Evolutionary conservation across 163 green algal species (phyloP), one percentile per base, ranked within the genome.

Genomic region (Volvox carteri): DNA sequence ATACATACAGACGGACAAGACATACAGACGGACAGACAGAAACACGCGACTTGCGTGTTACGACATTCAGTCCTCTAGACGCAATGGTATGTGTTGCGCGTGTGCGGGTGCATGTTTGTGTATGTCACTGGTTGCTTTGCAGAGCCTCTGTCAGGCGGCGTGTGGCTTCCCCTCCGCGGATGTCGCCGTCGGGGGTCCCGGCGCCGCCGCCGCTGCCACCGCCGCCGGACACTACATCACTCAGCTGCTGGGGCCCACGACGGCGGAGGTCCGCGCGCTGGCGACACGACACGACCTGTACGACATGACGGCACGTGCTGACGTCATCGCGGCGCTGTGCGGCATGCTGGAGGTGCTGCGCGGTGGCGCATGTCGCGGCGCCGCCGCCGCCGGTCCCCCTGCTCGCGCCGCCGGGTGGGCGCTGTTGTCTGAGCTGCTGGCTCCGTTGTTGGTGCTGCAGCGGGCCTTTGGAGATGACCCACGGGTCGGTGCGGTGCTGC

Each of bases 271-370:
- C 0, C 75, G 76, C 19, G 62, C 58, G 16, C 62, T 95, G 46
- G 89, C 89, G 9, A 77, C 35, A 8, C 78, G 70, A 21, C 85
- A 50, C 18, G 70, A 91, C 75, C 84, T 91, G 30, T 46, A 76
- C 33, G 65, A 72, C 25, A 68, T 90, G 28, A 50, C 73, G 8
- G 30, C 41, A 2, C 86, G 92, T 5, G 83, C 93, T 7, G 94
- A 96, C 42, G 88, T 93, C 14, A 74, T 92, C 72, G 80, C 84
- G 50, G 89, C 91, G 33, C 85, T 96, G n/a, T 87, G 77, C 11
- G 92, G 85, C 16, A 91, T 96, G 52, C 77, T 98, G 56, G 95
- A 98, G 88, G 84, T 90, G 39, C 81, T 97, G 37, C 77, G 96
- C 9, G 96, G 96, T 23, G 91, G 87, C 28, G 93, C 92, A 12